Conservation (phyloP, 106 monocot genomes). For the Acorus gramineus region DNA sequence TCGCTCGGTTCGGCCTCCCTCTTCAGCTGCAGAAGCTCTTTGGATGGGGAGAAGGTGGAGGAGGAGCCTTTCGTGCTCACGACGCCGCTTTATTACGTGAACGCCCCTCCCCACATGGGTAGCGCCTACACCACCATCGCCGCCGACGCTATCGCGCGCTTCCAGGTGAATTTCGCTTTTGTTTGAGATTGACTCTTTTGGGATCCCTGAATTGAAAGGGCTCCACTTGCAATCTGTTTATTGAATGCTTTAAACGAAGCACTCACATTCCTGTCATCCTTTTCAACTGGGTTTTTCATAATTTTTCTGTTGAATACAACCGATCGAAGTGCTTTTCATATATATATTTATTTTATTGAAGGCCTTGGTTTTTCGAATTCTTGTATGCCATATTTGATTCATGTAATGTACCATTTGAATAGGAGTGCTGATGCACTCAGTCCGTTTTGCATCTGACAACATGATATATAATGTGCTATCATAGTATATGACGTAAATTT, state of each 20-base stretch:
- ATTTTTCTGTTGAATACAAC: too few relatives aligned
- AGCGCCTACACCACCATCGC: constrained; percentile 99
- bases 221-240: not conserved
- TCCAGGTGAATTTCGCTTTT: constrained; percentile 45
- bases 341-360: too few relatives aligned
- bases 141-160: constrained; percentile 88
- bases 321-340: too few relatives aligned
- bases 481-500: too few relatives aligned
- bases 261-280: too few relatives aligned
- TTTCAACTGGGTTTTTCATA: too few relatives aligned
- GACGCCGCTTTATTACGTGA: constrained; percentile 93
- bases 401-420: too few relatives aligned
- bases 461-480: too few relatives aligned
- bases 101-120: constrained; percentile 98
- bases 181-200: not conserved
- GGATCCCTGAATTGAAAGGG: not conserved
- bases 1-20: not conserved
- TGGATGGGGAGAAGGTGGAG: constrained; percentile 4
- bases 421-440: too few relatives aligned
- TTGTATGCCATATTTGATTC: too few relatives aligned
- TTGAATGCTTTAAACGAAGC: not conserved
- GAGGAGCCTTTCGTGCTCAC: constrained; percentile 68
- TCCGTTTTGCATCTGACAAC: too few relatives aligned
- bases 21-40: constrained; percentile 4
- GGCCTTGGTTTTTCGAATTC: too few relatives aligned